phyloP scores from a whole-genome alignment of 1,139 yeast genomes.

The Kodamaea fungicola region DNA sequence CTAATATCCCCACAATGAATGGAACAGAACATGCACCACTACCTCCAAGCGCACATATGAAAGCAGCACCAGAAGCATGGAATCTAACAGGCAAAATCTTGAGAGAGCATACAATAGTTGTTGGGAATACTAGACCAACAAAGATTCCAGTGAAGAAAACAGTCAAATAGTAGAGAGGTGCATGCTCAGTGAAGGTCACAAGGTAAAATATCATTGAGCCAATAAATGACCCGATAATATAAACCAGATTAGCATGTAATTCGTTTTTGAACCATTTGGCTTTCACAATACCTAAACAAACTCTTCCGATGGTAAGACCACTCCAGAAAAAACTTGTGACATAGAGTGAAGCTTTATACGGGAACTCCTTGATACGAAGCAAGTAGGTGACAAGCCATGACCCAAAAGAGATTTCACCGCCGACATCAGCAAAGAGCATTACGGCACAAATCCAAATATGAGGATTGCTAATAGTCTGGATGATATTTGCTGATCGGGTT shows the following conservation, averaged over 20 bases:
- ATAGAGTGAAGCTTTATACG: slow-evolving; percentile 50
- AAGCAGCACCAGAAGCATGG: slow-evolving; percentile 70
- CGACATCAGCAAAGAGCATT: slow-evolving; percentile 57
- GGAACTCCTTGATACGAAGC: slow-evolving; percentile 43
- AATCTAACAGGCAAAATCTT: slow-evolving; percentile 57
- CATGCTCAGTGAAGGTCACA: slow-evolving; percentile 17
- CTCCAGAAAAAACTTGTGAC: slow-evolving; percentile 65
- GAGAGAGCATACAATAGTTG: slow-evolving; percentile 63
- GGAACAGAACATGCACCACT: slow-evolving; percentile 78
- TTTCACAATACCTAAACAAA: slow-evolving; percentile 58
- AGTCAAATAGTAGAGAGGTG: slow-evolving; percentile 26
- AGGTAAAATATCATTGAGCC: slow-evolving; percentile 32
- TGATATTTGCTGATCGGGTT: slow-evolving; percentile 15
- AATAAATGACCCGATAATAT: slow-evolving; percentile 27
- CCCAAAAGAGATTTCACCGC: slow-evolving; percentile 68
- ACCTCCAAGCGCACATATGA: slow-evolving; percentile 70
- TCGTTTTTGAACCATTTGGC: slow-evolving; percentile 46
- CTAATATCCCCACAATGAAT: slow-evolving; percentile 53
- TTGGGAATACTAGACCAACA: slow-evolving; percentile 81
- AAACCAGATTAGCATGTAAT: slow-evolving; percentile 43
- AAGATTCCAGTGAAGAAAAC: slow-evolving; percentile 61
- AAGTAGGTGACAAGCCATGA: slow-evolving; percentile 64
- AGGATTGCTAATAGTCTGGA: slow-evolving; percentile 37
- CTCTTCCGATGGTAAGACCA: slow-evolving; percentile 62
- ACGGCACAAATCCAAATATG: slow-evolving; percentile 47